These are phyloP conservation scores for Lasiodiplodia theobromae DNA, from an alignment of 2,329 filamentous ascomycete species.

Conservation along the genomic window DNA sequence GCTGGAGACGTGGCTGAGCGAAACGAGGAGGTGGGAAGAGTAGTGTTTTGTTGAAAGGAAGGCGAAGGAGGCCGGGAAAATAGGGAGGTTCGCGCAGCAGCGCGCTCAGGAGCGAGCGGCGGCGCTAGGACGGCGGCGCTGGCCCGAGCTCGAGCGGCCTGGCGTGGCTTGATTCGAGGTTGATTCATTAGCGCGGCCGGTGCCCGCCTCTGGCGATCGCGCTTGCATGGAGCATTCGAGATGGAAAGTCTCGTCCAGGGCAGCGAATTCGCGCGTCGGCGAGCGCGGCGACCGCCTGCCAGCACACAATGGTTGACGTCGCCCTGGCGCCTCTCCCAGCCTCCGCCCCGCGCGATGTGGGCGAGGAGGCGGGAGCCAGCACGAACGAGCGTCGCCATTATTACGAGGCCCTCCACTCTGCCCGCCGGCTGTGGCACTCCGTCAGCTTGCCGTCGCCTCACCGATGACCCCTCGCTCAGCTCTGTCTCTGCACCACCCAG, in stretches of 20 bases:
- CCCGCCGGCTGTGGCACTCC: conserved; percentile 23
- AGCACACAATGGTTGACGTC: not conserved
- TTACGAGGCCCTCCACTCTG: conserved; percentile 23
- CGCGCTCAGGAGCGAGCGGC: conserved; percentile 26
- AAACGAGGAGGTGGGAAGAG: conserved; percentile 31
- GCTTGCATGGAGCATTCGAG: conserved; percentile 26
- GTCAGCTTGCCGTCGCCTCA: conserved; percentile 20
- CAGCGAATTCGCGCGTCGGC: not conserved
- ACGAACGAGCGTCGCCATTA: conserved; percentile 15
- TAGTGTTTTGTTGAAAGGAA: conserved; percentile 31
- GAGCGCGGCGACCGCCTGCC: not conserved
- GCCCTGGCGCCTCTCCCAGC: conserved; percentile 9
- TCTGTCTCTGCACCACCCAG: not conserved
- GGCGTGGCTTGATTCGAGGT: conserved; percentile 28
- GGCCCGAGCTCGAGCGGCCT: conserved; percentile 26
- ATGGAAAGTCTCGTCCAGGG: not conserved
- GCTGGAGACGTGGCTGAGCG: conserved; percentile 34
- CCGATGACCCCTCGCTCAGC: conserved; percentile 6
- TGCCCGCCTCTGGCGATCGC: conserved; percentile 27
- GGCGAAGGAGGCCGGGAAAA: conserved; percentile 30
- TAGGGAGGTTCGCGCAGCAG: conserved; percentile 29
- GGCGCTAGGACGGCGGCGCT: conserved; percentile 18
- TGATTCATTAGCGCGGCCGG: conserved; percentile 27
- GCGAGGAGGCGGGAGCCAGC: conserved; percentile 12
- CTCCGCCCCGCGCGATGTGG: conserved; percentile 23